Evolutionary conservation across 345 rosid species (phyloP).

Genomic region (Brassica nigra): DNA sequence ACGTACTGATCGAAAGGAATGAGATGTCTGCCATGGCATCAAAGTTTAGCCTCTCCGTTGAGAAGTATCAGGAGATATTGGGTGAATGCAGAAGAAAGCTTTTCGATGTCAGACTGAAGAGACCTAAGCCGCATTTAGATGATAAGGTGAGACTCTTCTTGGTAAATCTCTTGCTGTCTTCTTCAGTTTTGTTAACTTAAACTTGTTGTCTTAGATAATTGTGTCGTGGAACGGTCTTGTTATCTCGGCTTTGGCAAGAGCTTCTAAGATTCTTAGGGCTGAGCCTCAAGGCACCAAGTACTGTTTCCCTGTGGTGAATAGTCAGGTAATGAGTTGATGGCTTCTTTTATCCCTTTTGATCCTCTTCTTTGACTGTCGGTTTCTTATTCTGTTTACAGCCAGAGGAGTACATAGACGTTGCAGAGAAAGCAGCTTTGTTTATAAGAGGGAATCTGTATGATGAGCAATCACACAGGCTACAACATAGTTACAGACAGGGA

Average conservation of each 20-base stretch:
- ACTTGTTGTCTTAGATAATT: conserved; percentile 56
- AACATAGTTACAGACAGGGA: conserved; percentile 81
- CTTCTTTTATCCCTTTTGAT: neutral
- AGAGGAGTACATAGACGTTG: conserved; percentile 73
- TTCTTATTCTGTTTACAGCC: conserved; percentile 51
- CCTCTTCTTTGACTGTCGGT: neutral
- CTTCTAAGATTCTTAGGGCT: conserved; percentile 68
- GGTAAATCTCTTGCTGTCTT: neutral
- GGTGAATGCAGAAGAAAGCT: conserved; percentile 80
- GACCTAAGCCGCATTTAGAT: conserved; percentile 92
- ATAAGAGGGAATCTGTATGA: conserved; percentile 67
- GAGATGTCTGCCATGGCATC: conserved; percentile 64
- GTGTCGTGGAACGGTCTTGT: conserved; percentile 95
- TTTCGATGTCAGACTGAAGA: conserved; percentile 60
- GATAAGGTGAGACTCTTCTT: conserved; percentile 58
- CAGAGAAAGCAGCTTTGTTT: conserved; percentile 80
- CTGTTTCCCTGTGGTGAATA: conserved; percentile 71
- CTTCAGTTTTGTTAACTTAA: conserved; percentile 1
- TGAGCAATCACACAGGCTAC: conserved; percentile 61
- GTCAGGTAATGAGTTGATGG: conserved; percentile 52
- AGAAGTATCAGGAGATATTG: conserved; percentile 66
- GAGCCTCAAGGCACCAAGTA: conserved; percentile 56
- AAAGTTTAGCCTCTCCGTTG: conserved; percentile 58
- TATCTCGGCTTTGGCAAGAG: conserved; percentile 86
- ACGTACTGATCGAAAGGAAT: conserved; percentile 79